Base-by-base conservation (phyloP, 768 basidiomycete species). In the Russula sp. region DNA sequence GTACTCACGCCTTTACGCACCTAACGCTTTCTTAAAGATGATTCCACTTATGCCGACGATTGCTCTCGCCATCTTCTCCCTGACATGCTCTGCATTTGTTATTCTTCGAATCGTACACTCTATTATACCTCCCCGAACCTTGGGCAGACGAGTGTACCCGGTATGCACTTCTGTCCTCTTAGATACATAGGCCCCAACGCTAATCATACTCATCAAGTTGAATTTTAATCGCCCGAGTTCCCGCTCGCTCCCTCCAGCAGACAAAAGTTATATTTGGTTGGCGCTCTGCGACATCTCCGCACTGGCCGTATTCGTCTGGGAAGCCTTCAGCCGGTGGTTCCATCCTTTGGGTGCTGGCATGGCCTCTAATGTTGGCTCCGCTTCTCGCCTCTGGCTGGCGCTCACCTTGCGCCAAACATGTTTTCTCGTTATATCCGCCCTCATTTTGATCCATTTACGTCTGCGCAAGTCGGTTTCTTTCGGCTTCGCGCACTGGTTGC, bases 221-320 rank as follows among this genome's bases (percentile, higher is more conserved):
- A 86, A 88, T 76, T 89, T 88, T 72, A 86, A 86, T 65, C 79
- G 87, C 62, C 87, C 86, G 64, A 84, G 84, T 70, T 87, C 84
- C 73, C 79, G 79, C 68, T 81, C 82, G 16, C 79, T 91, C 64
- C 85, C 88, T 44, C 75, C 81, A 42, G 83, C 84, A 56, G 84
- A 89, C 73, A 86, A 88, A 75, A 80, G 80, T 64, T 87, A 89
- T 70, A 69, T 90, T 52, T 91, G 88, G 87, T 77, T 91, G 55
- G 85, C 88, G 63, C 74, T 78, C 32, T 79, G 87, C 51, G 89
- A 91, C 69, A 69, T 89, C 35, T 55, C 87, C 49, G 83, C 86
- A 13, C 77, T 90, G 40, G 74, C 73, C 35, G 71, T 85, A 22
- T 88, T 90, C 71, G 71, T 85, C 51, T 90, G 88, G 87, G 82